phyloP scores from a whole-genome alignment of 148 eudicot genomes.

The Diospyros kaki region DNA sequence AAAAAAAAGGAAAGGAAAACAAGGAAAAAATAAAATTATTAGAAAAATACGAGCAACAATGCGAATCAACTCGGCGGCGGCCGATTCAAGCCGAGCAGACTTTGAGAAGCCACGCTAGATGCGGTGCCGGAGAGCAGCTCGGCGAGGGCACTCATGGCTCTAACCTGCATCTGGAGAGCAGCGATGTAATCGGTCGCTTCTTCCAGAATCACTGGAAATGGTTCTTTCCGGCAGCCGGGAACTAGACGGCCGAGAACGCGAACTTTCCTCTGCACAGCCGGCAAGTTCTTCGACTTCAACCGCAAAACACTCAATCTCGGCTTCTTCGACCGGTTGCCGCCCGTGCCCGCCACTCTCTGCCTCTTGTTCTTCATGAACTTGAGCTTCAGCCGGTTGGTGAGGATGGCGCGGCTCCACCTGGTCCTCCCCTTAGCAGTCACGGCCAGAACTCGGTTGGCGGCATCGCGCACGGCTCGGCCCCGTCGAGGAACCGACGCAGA shows the following conservation, averaged over 20 bases:
- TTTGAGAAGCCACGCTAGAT: background rate
- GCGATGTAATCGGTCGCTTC: constrained; percentile 79
- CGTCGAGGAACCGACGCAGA: constrained; percentile 36
- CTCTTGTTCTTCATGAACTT: constrained; percentile 50
- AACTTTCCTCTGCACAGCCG: constrained; percentile 60
- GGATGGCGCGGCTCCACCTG: constrained; percentile 86
- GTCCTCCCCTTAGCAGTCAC: constrained; percentile 66
- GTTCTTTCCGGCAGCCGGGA: constrained; percentile 80
- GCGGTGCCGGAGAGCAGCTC: constrained; percentile 40
- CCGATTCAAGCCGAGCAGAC: no score
- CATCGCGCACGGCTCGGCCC: constrained; percentile 54
- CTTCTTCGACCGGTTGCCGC: constrained; percentile 29
- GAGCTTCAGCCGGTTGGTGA: constrained; percentile 54
- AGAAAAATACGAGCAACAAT: no score
- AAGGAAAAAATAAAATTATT: no score
- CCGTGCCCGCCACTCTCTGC: constrained; percentile 24
- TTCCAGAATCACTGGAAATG: constrained; percentile 72
- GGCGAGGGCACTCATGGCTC: constrained; percentile 56
- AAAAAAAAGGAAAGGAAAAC: no score
- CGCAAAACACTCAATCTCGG: constrained; percentile 31
- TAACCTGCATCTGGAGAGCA: constrained; percentile 88
- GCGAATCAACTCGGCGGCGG: no score
- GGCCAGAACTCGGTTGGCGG: constrained; percentile 67
- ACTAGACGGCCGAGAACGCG: constrained; percentile 55
- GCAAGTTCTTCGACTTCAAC: constrained; percentile 46